Evolutionary conservation across 1,284 basidiomycete species (phyloP).

Genomic region (Heterobasidion annosum): DNA sequence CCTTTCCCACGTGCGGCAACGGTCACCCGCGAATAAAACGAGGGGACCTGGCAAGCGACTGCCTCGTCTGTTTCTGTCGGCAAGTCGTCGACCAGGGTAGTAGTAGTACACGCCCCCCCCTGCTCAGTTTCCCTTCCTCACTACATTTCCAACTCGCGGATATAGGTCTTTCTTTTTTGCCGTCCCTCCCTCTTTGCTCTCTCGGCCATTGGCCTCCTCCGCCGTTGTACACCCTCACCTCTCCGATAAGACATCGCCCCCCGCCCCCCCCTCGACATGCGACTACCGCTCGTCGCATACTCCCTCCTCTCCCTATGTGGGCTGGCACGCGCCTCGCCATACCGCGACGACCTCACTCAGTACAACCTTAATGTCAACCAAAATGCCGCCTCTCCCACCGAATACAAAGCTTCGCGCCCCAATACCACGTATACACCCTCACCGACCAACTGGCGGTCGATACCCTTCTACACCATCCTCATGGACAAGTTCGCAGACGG

Average conservation of each 20-base stretch:
- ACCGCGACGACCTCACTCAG: slow-evolving; percentile 63
- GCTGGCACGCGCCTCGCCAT: slow-evolving; percentile 47
- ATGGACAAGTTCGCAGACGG: slow-evolving; percentile 92
- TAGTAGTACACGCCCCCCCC: slow-evolving; percentile 3
- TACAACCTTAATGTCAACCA: slow-evolving; percentile 85
- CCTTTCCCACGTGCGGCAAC: neutral
- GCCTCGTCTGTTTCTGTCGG: neutral
- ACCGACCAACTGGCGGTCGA: slow-evolving; percentile 78
- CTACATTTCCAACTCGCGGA: neutral
- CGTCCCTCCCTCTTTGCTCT: slow-evolving; percentile 4
- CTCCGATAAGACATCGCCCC: neutral
- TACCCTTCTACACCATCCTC: slow-evolving; percentile 81
- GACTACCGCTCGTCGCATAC: slow-evolving; percentile 9
- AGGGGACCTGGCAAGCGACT: neutral
- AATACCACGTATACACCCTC: slow-evolving; percentile 68
- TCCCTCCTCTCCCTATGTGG: slow-evolving; percentile 18
- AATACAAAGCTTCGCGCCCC: slow-evolving; percentile 58
- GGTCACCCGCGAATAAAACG: neutral
- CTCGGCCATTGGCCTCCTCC: neutral
- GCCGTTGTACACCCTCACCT: neutral
- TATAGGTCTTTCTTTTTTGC: neutral
- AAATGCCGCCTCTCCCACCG: slow-evolving; percentile 56
- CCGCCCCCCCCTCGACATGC: slow-evolving; percentile 12
- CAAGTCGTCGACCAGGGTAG: neutral
- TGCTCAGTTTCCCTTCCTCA: neutral